A percentile compares a stretch with the other conserved stretches of the same genome.
Evolutionary conservation across 208 protist genomes (phyloP).

Genomic region (Porcisia hertigi): DNA sequence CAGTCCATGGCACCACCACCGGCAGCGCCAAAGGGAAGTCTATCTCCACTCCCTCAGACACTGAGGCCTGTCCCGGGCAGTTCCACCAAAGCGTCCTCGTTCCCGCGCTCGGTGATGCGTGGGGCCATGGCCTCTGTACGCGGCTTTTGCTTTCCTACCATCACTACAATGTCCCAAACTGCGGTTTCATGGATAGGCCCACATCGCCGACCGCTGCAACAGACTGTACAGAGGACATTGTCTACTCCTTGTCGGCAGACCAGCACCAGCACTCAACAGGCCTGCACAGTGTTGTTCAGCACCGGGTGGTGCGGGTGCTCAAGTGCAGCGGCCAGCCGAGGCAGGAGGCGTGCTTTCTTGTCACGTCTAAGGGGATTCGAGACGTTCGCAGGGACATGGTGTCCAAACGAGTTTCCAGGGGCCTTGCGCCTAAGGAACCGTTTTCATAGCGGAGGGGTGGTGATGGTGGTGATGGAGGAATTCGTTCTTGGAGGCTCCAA

Average conservation of each 20-base stretch:
- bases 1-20: not conserved
- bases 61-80: not conserved
- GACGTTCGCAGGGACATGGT: conserved; percentile 34
- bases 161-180: conserved; percentile 41
- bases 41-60: not conserved
- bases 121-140: conserved; percentile 51
- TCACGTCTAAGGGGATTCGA: conserved; percentile 71
- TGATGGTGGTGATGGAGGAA: not conserved
- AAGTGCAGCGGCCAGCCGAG: conserved; percentile 42
- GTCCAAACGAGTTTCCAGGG: not conserved
- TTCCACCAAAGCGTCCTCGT: conserved; percentile 32
- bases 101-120: conserved; percentile 77
- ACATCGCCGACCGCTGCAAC: not conserved
- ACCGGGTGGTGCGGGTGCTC: conserved; percentile 74
- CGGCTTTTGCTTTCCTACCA: conserved; percentile 72
- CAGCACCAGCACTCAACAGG: too few species aligned
- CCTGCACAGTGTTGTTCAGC: conserved; percentile 32
- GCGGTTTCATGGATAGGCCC: not conserved
- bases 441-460: not conserved
- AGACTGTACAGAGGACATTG: conserved; percentile 33
- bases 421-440: too few species aligned
- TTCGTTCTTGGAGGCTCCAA: too few species aligned
- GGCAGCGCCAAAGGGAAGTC: not conserved
- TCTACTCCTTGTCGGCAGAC: conserved; percentile 2
- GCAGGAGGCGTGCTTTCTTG: conserved; percentile 64